phyloP scores from a whole-genome alignment of 768 basidiomycete genomes.

The Rhizopogon sp. region DNA sequence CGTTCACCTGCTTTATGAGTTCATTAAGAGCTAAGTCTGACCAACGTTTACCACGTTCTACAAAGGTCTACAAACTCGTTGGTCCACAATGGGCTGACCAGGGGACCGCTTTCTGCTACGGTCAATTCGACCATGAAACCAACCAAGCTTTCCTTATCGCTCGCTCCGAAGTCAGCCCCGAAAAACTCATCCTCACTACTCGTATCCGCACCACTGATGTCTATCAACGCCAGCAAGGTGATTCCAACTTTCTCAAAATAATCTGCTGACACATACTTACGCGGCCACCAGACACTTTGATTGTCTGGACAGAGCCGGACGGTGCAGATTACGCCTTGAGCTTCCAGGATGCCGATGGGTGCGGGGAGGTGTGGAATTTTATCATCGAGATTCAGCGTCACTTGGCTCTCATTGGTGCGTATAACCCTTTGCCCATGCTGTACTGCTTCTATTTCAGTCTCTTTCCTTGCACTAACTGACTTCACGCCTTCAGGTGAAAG shows the following conservation, averaged over 20 bases:
- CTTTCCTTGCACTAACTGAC: constrained; percentile 12
- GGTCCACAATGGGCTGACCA: constrained; percentile 92
- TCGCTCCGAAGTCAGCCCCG: constrained; percentile 70
- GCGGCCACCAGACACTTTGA: constrained; percentile 74
- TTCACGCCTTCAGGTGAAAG: constrained; percentile 37
- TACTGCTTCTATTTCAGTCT: constrained; percentile 1
- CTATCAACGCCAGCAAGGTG: constrained; percentile 84
- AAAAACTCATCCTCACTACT: constrained; percentile 72
- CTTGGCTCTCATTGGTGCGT: constrained; percentile 60
- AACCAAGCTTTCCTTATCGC: constrained; percentile 80
- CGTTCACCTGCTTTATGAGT: constrained; percentile 23
- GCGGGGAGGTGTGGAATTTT: constrained; percentile 96
- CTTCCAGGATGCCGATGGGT: constrained; percentile 95
- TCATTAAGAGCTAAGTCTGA: constrained; percentile 26
- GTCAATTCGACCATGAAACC: constrained; percentile 73
- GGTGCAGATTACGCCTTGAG: constrained; percentile 94
- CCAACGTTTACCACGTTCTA: constrained; percentile 20
- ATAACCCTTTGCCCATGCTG: constrained; percentile 16
- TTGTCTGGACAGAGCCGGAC: constrained; percentile 97
- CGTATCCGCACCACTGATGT: constrained; percentile 79
- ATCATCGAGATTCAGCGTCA: constrained; percentile 89
- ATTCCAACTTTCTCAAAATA: constrained; percentile 19
- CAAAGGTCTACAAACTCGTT: constrained; percentile 90
- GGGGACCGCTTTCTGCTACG: constrained; percentile 95
- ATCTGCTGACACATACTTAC: constrained; percentile 8